A percentile compares a stretch with the other conserved stretches of the same genome.
Evolutionary conservation across 2,329 filamentous ascomycete species (phyloP).

Genomic region (Hymenoscyphus salicellus): DNA sequence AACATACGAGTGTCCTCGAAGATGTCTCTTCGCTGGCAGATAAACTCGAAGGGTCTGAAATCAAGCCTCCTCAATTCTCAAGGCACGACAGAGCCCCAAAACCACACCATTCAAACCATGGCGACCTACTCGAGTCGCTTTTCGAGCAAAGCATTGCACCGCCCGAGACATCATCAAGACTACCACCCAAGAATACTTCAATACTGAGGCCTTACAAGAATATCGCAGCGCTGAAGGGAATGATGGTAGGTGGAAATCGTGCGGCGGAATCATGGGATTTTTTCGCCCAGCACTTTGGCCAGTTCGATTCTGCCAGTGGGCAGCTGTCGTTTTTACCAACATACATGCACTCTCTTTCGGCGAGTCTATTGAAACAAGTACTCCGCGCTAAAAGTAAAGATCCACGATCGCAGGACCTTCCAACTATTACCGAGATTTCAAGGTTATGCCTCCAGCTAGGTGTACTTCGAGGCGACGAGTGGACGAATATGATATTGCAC

Average conservation of each 20-base stretch:
- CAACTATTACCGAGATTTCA: slow-evolving; percentile 31
- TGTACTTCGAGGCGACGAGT: slow-evolving; percentile 27
- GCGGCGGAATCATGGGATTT: slow-evolving; percentile 32
- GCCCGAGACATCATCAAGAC: slow-evolving; percentile 9
- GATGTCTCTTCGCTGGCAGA: slow-evolving; percentile 13
- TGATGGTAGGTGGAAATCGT: slow-evolving; percentile 25
- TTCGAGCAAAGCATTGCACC: slow-evolving; percentile 31
- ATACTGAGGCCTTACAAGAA: slow-evolving; percentile 31
- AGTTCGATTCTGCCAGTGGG: slow-evolving; percentile 10
- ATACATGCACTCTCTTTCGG: slow-evolving; percentile 21
- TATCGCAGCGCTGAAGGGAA: slow-evolving; percentile 28
- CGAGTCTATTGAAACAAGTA: slow-evolving; percentile 24
- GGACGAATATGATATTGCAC: slow-evolving; percentile 28
- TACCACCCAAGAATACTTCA: slow-evolving; percentile 6
- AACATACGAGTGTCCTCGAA: slow-evolving; percentile 8
- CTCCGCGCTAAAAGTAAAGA: slow-evolving; percentile 23
- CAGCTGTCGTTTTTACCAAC: slow-evolving; percentile 16
- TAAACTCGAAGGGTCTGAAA: slow-evolving; percentile 1
- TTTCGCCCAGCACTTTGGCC: slow-evolving; percentile 34
- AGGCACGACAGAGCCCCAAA: background rate
- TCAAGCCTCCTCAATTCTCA: slow-evolving; percentile 3
- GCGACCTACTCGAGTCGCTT: slow-evolving; percentile 33
- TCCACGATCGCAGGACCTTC: slow-evolving; percentile 26
- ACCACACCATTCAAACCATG: slow-evolving; percentile 13
- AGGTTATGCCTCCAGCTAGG: slow-evolving; percentile 27